A percentile compares a stretch with the other conserved stretches of the same genome.
Evolutionary conservation across 768 basidiomycete species (phyloP).

Genomic region (Trametes meyenii): DNA sequence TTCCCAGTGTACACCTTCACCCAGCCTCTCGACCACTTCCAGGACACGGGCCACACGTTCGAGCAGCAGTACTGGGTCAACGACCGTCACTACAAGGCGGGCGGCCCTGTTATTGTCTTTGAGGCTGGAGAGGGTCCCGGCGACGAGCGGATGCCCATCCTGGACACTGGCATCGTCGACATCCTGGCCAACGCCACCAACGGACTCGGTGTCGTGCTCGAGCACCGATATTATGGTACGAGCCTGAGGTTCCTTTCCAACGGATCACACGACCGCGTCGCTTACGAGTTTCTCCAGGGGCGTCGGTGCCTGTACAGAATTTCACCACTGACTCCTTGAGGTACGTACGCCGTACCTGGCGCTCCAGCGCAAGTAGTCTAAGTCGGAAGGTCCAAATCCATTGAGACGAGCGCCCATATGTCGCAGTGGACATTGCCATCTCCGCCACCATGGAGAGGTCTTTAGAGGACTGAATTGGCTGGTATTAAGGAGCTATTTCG

Average conservation of each 20-base stretch:
- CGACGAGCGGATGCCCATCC: slow-evolving; percentile 50
- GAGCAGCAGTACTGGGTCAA: slow-evolving; percentile 91
- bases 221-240: slow-evolving; percentile 88
- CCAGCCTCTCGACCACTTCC: slow-evolving; percentile 86
- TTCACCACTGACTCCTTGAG: slow-evolving; percentile 84
- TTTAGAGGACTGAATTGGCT: too few species aligned
- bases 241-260: background rate
- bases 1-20: slow-evolving; percentile 71
- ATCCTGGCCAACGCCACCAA: slow-evolving; percentile 82
- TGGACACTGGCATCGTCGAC: slow-evolving; percentile 68
- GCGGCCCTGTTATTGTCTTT: slow-evolving; percentile 78
- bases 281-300: slow-evolving; percentile 42
- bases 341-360: slow-evolving; percentile 45
- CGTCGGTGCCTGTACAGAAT: slow-evolving; percentile 76
- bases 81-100: slow-evolving; percentile 69
- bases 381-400: too few species aligned
- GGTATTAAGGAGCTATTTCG: too few species aligned
- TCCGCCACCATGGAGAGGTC: too few species aligned
- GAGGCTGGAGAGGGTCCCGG: slow-evolving; percentile 92
- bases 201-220: slow-evolving; percentile 85
- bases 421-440: too few species aligned
- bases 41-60: slow-evolving; percentile 64
- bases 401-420: too few species aligned
- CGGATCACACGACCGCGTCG: background rate
- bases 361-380: too few species aligned